Evolutionary conservation across 169 alveolate genomes (phyloP).

Genomic region (Pseudocohnilembus persalinus): DNA sequence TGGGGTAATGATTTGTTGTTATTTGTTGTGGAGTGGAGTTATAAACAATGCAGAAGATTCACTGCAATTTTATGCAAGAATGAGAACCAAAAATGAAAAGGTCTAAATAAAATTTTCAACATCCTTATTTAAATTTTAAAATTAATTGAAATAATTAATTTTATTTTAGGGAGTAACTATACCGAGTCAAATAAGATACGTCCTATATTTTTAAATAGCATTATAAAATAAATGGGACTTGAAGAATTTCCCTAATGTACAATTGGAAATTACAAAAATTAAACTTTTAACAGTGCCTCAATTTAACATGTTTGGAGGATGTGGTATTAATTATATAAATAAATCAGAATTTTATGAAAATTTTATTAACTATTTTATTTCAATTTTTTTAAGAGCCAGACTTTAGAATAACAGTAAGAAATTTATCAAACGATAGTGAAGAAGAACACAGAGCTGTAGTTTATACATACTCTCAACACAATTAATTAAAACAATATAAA

Average conservation of each 20-base stretch:
- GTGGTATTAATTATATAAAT: slow-evolving; percentile 17
- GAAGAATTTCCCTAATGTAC: slow-evolving; percentile 46
- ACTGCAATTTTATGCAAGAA: slow-evolving; percentile 63
- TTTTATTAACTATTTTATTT: slow-evolving; percentile 1
- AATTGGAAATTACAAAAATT: slow-evolving; percentile 52
- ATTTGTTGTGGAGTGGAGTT: slow-evolving; percentile 56
- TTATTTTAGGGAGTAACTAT: slow-evolving; percentile 74
- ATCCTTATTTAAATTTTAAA: not conserved
- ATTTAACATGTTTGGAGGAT: slow-evolving; percentile 55
- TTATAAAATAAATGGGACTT: slow-evolving; percentile 51
- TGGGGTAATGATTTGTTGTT: slow-evolving; percentile 87
- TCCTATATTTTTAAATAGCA: slow-evolving; percentile 68
- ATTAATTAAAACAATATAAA: slow-evolving; percentile 24
- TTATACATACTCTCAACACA: too few species aligned
- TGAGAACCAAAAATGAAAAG: slow-evolving; percentile 68
- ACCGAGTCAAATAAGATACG: slow-evolving; percentile 76
- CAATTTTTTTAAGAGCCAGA: not conserved
- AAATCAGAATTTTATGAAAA: not conserved
- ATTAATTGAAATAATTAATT: not conserved
- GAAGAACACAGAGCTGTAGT: slow-evolving; percentile 10
- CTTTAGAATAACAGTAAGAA: too few species aligned
- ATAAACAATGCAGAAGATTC: slow-evolving; percentile 70
- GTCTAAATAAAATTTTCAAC: not conserved
- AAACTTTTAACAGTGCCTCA: slow-evolving; percentile 69
- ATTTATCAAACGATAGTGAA: slow-evolving; percentile 13